A percentile compares a stretch with the other conserved stretches of the same genome.
phyloP scores from a whole-genome alignment of 2,329 filamentous ascomycete species.

The Curvularia eragrostidis region DNA sequence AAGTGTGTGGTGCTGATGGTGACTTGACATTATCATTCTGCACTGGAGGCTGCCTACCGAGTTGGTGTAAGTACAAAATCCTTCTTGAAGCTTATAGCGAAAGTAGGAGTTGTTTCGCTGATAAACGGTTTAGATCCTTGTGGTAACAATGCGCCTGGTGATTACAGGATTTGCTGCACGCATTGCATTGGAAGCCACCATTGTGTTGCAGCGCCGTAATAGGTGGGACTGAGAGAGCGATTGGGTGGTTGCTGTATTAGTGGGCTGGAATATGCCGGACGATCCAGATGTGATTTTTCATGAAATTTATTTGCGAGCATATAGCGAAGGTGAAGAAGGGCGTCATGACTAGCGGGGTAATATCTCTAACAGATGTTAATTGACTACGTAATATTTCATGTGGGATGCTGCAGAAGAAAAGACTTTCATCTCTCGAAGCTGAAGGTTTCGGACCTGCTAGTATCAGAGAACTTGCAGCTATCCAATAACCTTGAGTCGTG shows the following conservation, averaged over 20 bases:
- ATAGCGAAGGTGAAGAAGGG: not conserved
- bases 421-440: too few species aligned
- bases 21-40: slow-evolving; percentile 40
- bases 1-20: slow-evolving; percentile 28
- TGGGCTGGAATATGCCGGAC: too few species aligned
- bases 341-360: too few species aligned
- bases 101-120: not conserved
- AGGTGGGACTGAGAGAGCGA: not conserved
- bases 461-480: too few species aligned
- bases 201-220: slow-evolving; percentile 31
- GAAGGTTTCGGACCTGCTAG: too few species aligned
- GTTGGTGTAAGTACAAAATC: slow-evolving; percentile 34
- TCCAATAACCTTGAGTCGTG: too few species aligned
- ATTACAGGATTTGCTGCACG: slow-evolving; percentile 34
- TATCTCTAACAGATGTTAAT: too few species aligned
- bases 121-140: slow-evolving; percentile 20
- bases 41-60: slow-evolving; percentile 39
- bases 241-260: not conserved
- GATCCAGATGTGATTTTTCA: too few species aligned
- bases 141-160: slow-evolving; percentile 28
- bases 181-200: slow-evolving; percentile 40
- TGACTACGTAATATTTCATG: too few species aligned
- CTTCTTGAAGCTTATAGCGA: not conserved
- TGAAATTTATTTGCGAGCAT: not conserved
- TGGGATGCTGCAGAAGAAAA: too few species aligned